Conservation (phyloP, 2,329 filamentous ascomycete species). For the Fusarium torulosum region DNA sequence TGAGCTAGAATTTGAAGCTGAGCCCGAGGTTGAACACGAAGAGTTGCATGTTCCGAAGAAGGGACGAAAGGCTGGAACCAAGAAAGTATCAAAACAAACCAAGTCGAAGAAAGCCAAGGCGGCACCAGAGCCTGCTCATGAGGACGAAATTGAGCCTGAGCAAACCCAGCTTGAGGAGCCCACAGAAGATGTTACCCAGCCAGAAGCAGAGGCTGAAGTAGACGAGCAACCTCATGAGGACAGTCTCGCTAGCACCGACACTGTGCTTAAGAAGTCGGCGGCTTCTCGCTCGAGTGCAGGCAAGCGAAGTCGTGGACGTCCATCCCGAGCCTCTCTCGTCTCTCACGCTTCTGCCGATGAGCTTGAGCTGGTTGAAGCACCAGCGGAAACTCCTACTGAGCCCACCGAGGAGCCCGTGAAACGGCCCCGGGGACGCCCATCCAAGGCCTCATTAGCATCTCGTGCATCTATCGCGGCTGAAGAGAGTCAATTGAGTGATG, state of each 20-base stretch:
- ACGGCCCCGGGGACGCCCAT: constrained; percentile 50
- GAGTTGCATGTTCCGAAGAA: constrained; percentile 65
- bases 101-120: constrained; percentile 61
- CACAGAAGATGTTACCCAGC: constrained; percentile 5
- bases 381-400: constrained; percentile 25
- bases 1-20: constrained; percentile 22
- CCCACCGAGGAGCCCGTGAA: constrained; percentile 43
- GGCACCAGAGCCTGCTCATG: constrained; percentile 44
- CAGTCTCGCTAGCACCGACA: constrained; percentile 59
- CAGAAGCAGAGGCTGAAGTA: constrained; percentile 38
- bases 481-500: constrained; percentile 38
- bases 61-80: constrained; percentile 64
- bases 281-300: constrained; percentile 32
- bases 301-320: constrained; percentile 49
- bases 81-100: constrained; percentile 66
- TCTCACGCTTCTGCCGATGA: constrained; percentile 46
- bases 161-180: constrained; percentile 17
- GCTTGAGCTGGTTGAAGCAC: constrained; percentile 41
- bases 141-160: constrained; percentile 37
- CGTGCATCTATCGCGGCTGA: constrained; percentile 42
- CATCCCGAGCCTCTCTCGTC: constrained; percentile 50
- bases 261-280: constrained; percentile 55
- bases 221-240: constrained; percentile 52
- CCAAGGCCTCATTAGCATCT: constrained; percentile 49
- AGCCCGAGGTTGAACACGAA: constrained; percentile 47